Base-by-base conservation (phyloP, 176 grass and related monocot species). In the Oryza glumipatula region DNA sequence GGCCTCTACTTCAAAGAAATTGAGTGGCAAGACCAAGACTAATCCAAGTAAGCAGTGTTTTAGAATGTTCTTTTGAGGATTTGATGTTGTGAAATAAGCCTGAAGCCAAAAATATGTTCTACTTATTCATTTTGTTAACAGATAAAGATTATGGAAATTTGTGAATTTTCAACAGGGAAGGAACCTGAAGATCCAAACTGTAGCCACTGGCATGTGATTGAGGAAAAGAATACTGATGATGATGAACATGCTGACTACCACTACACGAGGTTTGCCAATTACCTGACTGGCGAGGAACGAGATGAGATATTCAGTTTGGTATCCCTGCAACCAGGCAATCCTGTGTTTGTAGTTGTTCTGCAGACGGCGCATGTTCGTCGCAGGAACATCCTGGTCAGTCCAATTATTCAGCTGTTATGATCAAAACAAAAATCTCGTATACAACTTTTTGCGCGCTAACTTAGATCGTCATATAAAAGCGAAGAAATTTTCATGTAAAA, bases 291-390 rank as follows among this genome's bases (percentile, higher is more conserved):
- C n/a, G 35, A 73, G 30, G 87, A 86, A 46, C 36, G 41, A 32
- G 77, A 82, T 19, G 70, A 90, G 48, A 88, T 86, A 78, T 35
- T 43, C 9, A 28, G 54, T 60, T 60, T 88, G 73, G 54, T 11
- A 52, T 60, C 86, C 4, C 66, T 84, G 80, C 74, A 68, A 81
- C 45, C 68, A 19, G 61, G 38, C 65, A 93, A 93, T 82, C 82
- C 91, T 21, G 81, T 61, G 21, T 90, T 90, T 79, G 11, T 90
- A 21, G 76, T 44, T 60, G 67, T 93, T 78, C 44, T 90, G 5
- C 35, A 79, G 26, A 67, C 0, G 19, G 44, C 1, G 1, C 82
- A 87, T 63, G 7, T 71, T 17, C 54, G n/a, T 9, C 9, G 2
- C 44, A 77, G 0, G 8, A 45, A 22, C 72, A 35, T 43, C 32